These are phyloP conservation scores for Mycena rosella DNA, from an alignment of 768 basidiomycete genomes.

Conservation along the genomic window DNA sequence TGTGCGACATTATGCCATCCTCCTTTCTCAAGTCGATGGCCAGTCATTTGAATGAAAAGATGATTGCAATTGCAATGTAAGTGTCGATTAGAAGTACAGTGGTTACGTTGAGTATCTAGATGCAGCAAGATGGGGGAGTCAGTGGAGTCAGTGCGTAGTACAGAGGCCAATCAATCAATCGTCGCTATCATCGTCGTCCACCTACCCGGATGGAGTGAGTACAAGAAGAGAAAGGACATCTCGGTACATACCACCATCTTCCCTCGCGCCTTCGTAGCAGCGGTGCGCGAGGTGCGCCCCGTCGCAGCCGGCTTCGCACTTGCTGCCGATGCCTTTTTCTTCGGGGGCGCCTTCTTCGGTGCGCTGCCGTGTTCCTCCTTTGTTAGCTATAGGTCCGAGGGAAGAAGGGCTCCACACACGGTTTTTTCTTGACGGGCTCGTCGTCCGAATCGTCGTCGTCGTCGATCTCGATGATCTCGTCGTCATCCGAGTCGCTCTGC, in stretches of 20 bases:
- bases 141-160: not conserved
- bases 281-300: constrained; percentile 72
- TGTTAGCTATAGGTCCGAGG: not conserved
- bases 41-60: too few species aligned
- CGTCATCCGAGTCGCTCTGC: constrained; percentile 62
- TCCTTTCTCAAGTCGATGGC: too few species aligned
- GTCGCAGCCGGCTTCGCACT: constrained; percentile 60
- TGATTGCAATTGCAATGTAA: constrained; percentile 1
- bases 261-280: constrained; percentile 75
- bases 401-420: constrained; percentile 55
- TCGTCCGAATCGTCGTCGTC: constrained; percentile 65
- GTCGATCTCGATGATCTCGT: constrained; percentile 66
- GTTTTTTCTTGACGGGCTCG: constrained; percentile 64
- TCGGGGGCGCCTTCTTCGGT: constrained; percentile 57
- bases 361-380: constrained; percentile 20
- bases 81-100: not conserved
- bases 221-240: not conserved
- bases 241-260: constrained; percentile 64
- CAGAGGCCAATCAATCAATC: constrained; percentile 35
- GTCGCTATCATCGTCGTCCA: constrained; percentile 49
- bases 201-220: constrained; percentile 22
- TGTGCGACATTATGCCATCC: too few species aligned
- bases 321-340: constrained; percentile 30
- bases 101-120: not conserved
- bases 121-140: not conserved